A percentile compares a stretch with the other conserved stretches of the same genome.
phyloP scores from a whole-genome alignment of 192 early-diverging fungal species.

The Backusella macrospora region DNA sequence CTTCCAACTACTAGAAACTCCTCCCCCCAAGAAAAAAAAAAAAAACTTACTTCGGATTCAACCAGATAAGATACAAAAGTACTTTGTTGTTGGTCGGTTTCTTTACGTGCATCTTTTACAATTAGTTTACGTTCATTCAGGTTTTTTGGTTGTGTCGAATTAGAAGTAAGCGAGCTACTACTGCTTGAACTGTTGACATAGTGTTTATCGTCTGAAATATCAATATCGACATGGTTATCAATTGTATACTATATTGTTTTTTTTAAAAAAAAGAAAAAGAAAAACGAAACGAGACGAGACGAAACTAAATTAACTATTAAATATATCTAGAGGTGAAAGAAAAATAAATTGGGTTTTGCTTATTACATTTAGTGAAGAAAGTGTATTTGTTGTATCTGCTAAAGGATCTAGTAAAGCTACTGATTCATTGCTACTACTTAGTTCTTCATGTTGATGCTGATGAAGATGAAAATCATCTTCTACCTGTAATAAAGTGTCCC shows the following conservation, averaged over 20 bases:
- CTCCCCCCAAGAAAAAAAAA: no score
- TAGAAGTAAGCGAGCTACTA: neutral
- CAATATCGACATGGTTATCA: conserved; percentile 23
- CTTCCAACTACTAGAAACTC: no score
- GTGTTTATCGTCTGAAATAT: conserved; percentile 21
- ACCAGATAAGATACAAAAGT: conserved; percentile 88
- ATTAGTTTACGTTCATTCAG: conserved; percentile 42
- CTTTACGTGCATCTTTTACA: conserved; percentile 85
- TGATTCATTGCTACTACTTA: neutral
- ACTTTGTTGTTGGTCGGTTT: conserved; percentile 80
- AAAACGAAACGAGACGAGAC: no score
- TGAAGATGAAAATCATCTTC: no score
- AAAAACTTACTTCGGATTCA: conserved; percentile 63
- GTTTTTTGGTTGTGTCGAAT: neutral
- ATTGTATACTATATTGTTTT: neutral
- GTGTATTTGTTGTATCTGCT: neutral
- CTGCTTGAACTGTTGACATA: neutral
- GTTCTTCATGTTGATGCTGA: neutral
- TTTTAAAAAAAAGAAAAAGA: no score
- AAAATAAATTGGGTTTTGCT: neutral
- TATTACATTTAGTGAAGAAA: neutral
- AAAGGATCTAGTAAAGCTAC: conserved; percentile 9
- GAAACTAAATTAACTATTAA: no score
- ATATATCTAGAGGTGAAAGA: neutral
- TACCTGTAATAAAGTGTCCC: conserved; percentile 16